Conservation (phyloP, 2,329 filamentous ascomycete species). For the Fusarium napiforme region DNA sequence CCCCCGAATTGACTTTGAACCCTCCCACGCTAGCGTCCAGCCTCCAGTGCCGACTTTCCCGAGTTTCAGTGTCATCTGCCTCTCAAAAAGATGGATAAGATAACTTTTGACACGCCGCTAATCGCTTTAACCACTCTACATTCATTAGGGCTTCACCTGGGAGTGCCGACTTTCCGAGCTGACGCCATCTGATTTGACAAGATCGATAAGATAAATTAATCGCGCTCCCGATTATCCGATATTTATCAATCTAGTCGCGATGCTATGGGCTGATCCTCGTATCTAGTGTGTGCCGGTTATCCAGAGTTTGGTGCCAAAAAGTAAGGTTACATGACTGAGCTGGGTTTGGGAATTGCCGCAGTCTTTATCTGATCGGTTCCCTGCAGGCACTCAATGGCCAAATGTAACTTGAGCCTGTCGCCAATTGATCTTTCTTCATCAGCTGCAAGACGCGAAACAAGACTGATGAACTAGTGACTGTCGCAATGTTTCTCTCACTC, state of each 20-base stretch:
- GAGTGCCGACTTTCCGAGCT: background rate
- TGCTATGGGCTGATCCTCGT: background rate
- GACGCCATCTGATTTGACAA: conserved; percentile 1
- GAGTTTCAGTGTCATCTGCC: background rate
- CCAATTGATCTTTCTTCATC: background rate
- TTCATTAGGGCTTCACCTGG: too few relatives aligned
- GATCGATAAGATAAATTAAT: conserved; percentile 3
- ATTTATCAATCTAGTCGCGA: background rate
- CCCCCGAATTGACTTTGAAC: background rate
- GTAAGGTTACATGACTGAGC: background rate
- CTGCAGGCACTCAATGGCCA: background rate
- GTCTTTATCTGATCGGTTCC: background rate
- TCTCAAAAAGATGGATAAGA: background rate
- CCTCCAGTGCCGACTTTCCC: background rate
- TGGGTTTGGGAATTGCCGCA: background rate
- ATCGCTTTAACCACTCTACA: background rate
- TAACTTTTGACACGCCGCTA: background rate
- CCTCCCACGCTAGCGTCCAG: background rate
- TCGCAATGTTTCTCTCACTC: background rate
- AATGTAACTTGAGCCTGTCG: background rate
- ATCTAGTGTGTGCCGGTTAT: background rate
- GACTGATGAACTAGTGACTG: background rate
- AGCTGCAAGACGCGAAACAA: fast-evolving
- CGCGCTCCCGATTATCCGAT: background rate
- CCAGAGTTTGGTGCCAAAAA: background rate